These are phyloP conservation scores for Candida quercuum DNA, from an alignment of 805 yeast genomes.

Conservation along the genomic window DNA sequence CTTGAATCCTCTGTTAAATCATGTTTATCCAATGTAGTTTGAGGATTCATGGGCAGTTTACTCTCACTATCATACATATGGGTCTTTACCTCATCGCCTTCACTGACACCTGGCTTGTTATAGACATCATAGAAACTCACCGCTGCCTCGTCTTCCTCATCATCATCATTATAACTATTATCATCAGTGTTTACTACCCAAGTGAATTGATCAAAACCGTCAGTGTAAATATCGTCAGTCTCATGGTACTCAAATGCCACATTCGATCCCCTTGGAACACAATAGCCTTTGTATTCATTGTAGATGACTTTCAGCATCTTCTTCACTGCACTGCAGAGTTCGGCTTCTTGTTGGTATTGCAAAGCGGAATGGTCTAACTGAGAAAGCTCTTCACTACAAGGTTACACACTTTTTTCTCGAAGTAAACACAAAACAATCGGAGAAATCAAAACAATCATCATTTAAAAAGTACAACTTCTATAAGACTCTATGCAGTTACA, in stretches of 20 bases:
- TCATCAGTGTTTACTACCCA: constrained; percentile 23
- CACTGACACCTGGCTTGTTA: background rate
- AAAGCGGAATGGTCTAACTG: no score
- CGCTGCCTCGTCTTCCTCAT: constrained; percentile 9
- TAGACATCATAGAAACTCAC: constrained; percentile 1
- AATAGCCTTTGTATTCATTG: constrained; percentile 21
- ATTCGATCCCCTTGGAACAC: constrained; percentile 9
- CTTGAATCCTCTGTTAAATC: background rate
- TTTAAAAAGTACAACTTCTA: no score
- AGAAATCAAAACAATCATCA: no score
- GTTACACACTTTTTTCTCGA: background rate
- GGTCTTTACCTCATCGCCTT: constrained; percentile 9
- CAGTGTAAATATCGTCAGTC: constrained; percentile 10
- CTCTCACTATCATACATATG: constrained; percentile 9
- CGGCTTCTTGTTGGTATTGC: no score
- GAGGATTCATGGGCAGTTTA: constrained; percentile 9
- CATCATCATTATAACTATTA: constrained; percentile 3
- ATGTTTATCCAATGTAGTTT: background rate
- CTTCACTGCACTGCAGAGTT: background rate
- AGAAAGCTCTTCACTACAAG: no score
- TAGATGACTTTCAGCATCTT: constrained; percentile 13
- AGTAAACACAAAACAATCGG: background rate
- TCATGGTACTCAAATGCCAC: background rate
- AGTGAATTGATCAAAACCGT: constrained; percentile 40
- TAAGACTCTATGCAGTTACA: background rate